Evolutionary conservation across 352 stramenopile genomes (phyloP), one percentile per base, ranked within the genome.

Genomic region (Blastocystis sp.): DNA sequence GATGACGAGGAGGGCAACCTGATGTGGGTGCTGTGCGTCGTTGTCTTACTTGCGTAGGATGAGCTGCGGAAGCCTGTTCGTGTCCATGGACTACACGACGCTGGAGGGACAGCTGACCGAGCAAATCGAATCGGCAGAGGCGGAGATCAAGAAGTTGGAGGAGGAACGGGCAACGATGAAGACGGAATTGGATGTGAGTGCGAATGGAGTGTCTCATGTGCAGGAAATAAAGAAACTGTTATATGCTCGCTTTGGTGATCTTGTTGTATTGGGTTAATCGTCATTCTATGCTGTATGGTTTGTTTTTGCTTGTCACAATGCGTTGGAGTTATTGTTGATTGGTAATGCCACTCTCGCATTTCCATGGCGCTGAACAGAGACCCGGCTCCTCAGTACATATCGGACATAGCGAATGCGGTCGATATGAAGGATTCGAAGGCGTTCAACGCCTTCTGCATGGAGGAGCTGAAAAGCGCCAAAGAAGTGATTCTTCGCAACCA

Each of bases 221-320:
- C 70, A 85, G 74, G 60, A 61, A 62, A 85, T 85, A 61, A 85
- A 85, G 51, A 50, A 66, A n/a, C 65, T 70, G 29, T 29, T 85
- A 10, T 85, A 85, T 67, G 74, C 74, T 69, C 74, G 74, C 45
- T 85, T 85, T 62, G 74, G 74, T 26, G 74, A 85, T 85, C 74
- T 85, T 3, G 74, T 85, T 69, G 74, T 85, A n/a, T 29, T 85
- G 45, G 74, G 74, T 67, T 85, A 85, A 85, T 37, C 51, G 45
- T 67, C 39, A 50, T 51, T 63, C n/a, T n/a, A n/a, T n/a, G 45
- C 9, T 55, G 45, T 55, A 16, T 69, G 31, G 6, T 26, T 69
- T 63, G 31, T 55, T 67, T 45, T 24, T 85, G 41, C 16, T 41
- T 85, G 45, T 55, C 45, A 55, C 45, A 55, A 6, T 0, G 45